A percentile compares a stretch with the other conserved stretches of the same genome.
Conservation (phyloP, 2,329 filamentous ascomycete genomes). For the Colletotrichum sp. region DNA sequence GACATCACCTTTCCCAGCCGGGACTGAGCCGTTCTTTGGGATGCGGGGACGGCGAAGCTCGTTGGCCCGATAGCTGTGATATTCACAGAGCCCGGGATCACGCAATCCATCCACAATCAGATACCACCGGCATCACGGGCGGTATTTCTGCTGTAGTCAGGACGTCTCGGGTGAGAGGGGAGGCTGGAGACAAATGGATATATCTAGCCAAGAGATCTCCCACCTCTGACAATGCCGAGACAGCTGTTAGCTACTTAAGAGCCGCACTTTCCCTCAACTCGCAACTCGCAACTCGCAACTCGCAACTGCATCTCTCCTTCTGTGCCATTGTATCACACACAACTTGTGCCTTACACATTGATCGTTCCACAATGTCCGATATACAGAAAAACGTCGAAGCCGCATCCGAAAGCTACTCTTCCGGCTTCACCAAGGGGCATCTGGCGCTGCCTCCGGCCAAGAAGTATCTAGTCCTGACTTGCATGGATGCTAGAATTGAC, state of each 20-base stretch:
- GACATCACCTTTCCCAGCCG: background rate
- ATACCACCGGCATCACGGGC: background rate
- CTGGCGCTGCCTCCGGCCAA: conserved; percentile 73
- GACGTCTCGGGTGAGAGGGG: background rate
- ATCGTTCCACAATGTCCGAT: conserved; percentile 2
- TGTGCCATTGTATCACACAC: background rate
- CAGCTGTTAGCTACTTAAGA: background rate
- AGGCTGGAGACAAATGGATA: background rate
- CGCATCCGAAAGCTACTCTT: conserved; percentile 17
- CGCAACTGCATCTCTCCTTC: background rate
- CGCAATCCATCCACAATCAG: conserved; percentile 18
- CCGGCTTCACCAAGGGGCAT: conserved; percentile 66
- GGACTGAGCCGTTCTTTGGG: background rate
- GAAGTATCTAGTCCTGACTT: conserved; percentile 70
- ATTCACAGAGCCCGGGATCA: conserved; percentile 7
- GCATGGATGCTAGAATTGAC: conserved; percentile 82
- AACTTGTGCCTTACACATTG: background rate
- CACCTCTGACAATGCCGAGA: background rate
- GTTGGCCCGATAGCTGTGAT: background rate
- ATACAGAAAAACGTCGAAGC: conserved; percentile 20
- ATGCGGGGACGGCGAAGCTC: background rate
- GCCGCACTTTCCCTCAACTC: background rate
- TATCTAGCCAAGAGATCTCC: background rate
- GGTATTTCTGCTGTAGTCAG: background rate
- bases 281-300: background rate